Percentiles rank a stretch among this genome's conserved stretches.
These are phyloP conservation scores for Pseudozyma sp. DNA, from an alignment of 1,284 basidiomycete genomes.

Conservation along the genomic window DNA sequence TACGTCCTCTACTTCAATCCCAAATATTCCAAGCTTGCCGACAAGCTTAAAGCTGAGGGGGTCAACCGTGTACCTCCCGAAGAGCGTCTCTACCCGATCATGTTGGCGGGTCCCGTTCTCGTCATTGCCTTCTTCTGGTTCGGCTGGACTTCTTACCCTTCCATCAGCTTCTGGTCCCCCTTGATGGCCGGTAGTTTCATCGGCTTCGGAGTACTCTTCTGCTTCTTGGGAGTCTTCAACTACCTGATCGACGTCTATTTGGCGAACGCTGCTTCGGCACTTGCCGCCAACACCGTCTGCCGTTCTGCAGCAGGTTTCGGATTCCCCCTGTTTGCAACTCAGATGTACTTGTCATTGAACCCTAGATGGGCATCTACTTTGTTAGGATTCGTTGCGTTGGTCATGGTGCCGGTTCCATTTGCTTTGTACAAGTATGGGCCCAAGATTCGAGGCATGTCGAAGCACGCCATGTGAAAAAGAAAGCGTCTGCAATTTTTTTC, in stretches of 20 bases:
- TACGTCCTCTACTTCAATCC: constrained; percentile 60
- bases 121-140: constrained; percentile 70
- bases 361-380: constrained; percentile 81
- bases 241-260: constrained; percentile 73
- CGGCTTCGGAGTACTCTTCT: constrained; percentile 72
- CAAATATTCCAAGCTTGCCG: constrained; percentile 45
- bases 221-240: constrained; percentile 73
- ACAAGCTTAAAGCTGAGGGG: constrained; percentile 45
- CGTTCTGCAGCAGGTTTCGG: constrained; percentile 76
- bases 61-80: constrained; percentile 64
- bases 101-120: constrained; percentile 68
- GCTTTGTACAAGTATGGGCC: constrained; percentile 71
- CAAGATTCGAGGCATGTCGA: constrained; percentile 67
- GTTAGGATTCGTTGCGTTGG: constrained; percentile 78
- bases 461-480: constrained; percentile 41
- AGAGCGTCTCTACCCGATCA: constrained; percentile 58
- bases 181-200: constrained; percentile 72
- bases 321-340: constrained; percentile 71
- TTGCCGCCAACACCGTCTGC: constrained; percentile 78
- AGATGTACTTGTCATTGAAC: constrained; percentile 74
- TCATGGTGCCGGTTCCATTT: constrained; percentile 79
- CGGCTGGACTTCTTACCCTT: constrained; percentile 57
- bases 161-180: constrained; percentile 70
- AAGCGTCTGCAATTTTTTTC: too few species aligned
- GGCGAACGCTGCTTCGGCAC: constrained; percentile 72